Percentiles rank a stretch among this genome's conserved stretches.
phyloP scores from a whole-genome alignment of 805 yeast genomes.

The Myxozyma geophila region DNA sequence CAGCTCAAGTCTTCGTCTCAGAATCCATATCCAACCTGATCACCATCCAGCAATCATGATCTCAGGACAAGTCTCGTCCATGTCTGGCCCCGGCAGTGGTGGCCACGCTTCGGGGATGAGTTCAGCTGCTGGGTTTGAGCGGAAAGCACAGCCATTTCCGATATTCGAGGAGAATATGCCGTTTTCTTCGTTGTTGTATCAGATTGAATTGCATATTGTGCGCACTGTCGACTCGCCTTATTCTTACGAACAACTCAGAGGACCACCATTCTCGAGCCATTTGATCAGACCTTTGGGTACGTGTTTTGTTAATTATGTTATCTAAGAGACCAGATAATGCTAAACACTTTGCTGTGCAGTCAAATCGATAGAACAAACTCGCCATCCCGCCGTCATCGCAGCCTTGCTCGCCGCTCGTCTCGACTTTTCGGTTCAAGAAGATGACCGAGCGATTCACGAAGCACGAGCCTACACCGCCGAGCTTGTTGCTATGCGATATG shows the following conservation, averaged over 20 bases:
- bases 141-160: conserved; percentile 39
- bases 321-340: not conserved
- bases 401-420: conserved; percentile 42
- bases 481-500: conserved; percentile 41
- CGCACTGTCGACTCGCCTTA: conserved; percentile 41
- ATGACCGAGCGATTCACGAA: conserved; percentile 40
- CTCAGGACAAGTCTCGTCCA: conserved; percentile 5
- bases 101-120: not conserved
- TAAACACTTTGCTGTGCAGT: conserved; percentile 6
- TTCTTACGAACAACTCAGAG: conserved; percentile 41
- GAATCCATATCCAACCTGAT: not conserved
- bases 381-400: conserved; percentile 42
- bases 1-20: not conserved
- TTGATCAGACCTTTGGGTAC: conserved; percentile 40
- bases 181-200: conserved; percentile 39
- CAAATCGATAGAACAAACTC: conserved; percentile 35
- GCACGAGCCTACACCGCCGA: conserved; percentile 44
- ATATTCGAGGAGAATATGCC: conserved; percentile 35
- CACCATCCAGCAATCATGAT: not conserved
- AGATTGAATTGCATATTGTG: conserved; percentile 39
- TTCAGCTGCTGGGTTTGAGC: conserved; percentile 21
- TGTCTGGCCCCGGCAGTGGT: conserved; percentile 2
- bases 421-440: conserved; percentile 40
- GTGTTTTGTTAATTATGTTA: conserved; percentile 1
- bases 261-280: conserved; percentile 38